Base-by-base conservation (phyloP, 352 stramenopile genomes). In the Pythium dissimile region DNA sequence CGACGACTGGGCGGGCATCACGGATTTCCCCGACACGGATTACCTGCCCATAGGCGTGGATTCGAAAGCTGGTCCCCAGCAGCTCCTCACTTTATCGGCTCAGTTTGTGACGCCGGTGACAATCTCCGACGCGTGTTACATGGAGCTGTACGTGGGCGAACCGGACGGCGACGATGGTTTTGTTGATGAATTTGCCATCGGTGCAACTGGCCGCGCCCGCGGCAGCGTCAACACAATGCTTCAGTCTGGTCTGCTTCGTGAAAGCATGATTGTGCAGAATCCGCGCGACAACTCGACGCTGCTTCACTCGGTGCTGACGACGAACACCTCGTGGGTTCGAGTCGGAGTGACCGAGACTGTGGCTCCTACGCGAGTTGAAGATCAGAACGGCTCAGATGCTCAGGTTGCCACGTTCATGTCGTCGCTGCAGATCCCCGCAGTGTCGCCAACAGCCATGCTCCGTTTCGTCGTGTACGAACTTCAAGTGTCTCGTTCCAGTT, bases 391-490 rank as follows among this genome's bases (percentile, higher is more conserved):
- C 20, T 35, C 28, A 5, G 48, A 51, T 18, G 77, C 64, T 7
- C 80, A 91, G 52, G 69, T 85, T 23, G 81, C 84, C 26, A 84
- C 69, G 7, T 94, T 94, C 53, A 70, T 89, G 65, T 92, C 81
- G 13, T 80, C 90, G 7, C 61, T 94, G 11, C 81, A 94, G 56
- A 81, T 92, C 24, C 81, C 84, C 11, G 67, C 86, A 27, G 78
- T 89, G 67, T 66, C 75, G 23, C 53, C 70, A 4, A 86, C 88
- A 24, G 69, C 80, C 2, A 72, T 88, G 47, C 59, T 94, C 23
- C 84, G 84, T 11, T 94, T 94, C 43, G 80, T 94, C 2, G 77
- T 92, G 34, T 92, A 94, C 59, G 79, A 91, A 54, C 69, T 91
- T n/a, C 69, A 70, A n/a, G 81, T 89, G 6, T 38, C 18, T 27